A percentile compares a stretch with the other conserved stretches of the same genome.
phyloP scores from a whole-genome alignment of 176 grass and related monocot species.

The Carex littledalei region DNA sequence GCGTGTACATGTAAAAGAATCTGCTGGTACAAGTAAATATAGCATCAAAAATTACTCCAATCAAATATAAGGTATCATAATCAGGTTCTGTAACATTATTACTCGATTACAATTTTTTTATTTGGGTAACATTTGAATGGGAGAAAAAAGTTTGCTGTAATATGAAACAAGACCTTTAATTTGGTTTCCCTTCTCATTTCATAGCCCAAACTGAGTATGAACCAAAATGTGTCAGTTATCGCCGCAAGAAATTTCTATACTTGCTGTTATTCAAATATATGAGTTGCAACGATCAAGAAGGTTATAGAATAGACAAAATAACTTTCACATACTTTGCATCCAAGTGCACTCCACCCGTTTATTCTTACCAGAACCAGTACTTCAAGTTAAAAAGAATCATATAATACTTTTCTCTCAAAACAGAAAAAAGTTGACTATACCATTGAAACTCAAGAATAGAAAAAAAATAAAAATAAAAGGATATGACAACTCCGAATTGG shows the following conservation, averaged over 20 bases:
- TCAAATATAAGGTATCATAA: not conserved
- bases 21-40: conserved; percentile 42
- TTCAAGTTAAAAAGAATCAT: not conserved
- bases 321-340: not conserved
- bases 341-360: not conserved
- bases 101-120: not conserved
- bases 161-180: conserved; percentile 5
- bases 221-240: not conserved
- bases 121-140: not conserved
- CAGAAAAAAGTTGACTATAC: not conserved
- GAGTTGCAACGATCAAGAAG: not conserved
- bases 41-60: conserved; percentile 1
- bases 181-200: not conserved
- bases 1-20: conserved; percentile 83
- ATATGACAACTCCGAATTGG: not conserved
- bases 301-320: not conserved
- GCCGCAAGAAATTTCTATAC: not conserved
- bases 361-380: not conserved
- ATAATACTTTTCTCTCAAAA: not conserved
- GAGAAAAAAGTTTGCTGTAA: not conserved
- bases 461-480: not conserved
- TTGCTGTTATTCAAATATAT: not conserved
- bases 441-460: not conserved
- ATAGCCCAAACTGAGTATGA: not conserved
- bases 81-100: not conserved